A percentile compares a stretch with the other conserved stretches of the same genome.
Evolutionary conservation across 176 grass and related monocot species (phyloP).

Genomic region (Elaeis guineensis): DNA sequence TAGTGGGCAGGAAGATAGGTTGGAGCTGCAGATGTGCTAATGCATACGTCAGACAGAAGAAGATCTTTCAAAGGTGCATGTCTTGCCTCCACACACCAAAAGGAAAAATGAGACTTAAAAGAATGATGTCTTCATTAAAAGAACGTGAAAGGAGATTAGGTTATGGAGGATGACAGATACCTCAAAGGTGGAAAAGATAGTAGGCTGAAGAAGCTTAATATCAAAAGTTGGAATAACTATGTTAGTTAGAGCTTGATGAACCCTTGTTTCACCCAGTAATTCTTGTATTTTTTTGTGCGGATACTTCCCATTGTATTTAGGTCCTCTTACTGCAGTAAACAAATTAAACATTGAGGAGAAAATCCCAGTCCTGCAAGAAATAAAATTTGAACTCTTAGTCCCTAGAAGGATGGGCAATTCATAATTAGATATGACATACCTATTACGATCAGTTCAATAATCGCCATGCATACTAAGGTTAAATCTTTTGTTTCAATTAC

Average conservation of each 20-base stretch:
- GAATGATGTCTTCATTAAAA: no score
- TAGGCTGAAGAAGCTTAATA: conserved; percentile 7
- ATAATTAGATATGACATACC: no score
- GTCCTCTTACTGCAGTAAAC: not conserved
- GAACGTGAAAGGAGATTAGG: not conserved
- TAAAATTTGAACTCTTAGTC: no score
- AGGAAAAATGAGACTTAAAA: no score
- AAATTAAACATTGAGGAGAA: not conserved
- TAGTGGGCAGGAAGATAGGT: conserved; percentile 60
- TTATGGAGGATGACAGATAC: not conserved
- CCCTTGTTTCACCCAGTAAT: conserved; percentile 29
- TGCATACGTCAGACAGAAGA: conserved; percentile 46
- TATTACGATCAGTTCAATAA: no score
- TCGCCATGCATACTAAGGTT: no score
- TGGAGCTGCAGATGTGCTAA: conserved; percentile 68
- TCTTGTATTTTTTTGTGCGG: conserved; percentile 33
- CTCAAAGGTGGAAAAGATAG: conserved; percentile 13
- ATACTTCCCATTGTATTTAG: conserved; percentile 36
- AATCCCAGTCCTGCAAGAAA: not conserved
- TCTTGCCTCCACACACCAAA: conserved; percentile 29
- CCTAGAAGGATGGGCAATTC: no score
- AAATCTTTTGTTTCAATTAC: no score
- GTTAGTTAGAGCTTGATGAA: conserved; percentile 38
- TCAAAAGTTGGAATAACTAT: conserved; percentile 21
- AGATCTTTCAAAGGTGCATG: conserved; percentile 29